Percentiles rank a stretch among this genome's conserved stretches.
phyloP scores from a whole-genome alignment of 2,329 filamentous ascomycete species.

The Parascedosporium putredinis region DNA sequence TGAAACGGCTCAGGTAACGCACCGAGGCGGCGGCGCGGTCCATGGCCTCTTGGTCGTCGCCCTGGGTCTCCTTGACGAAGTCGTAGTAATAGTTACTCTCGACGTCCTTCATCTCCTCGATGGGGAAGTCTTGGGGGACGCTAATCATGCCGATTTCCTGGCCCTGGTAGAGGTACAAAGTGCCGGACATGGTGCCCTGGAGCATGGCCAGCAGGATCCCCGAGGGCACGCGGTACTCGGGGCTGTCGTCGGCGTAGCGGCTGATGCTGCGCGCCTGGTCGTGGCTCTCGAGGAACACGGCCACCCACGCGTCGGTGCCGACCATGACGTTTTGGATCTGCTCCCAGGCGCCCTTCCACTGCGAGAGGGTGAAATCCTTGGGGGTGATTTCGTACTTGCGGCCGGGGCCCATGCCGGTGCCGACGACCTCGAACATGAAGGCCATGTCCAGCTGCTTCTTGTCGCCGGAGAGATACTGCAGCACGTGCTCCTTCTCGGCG shows the following conservation, averaged over 20 bases:
- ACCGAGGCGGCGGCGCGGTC: conserved; percentile 30
- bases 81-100: conserved; percentile 41
- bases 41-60: conserved; percentile 26
- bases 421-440: conserved; percentile 54
- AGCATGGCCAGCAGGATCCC: conserved; percentile 52
- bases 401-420: conserved; percentile 37
- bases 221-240: conserved; percentile 35
- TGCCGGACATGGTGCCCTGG: conserved; percentile 47
- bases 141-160: conserved; percentile 62
- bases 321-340: conserved; percentile 52
- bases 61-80: conserved; percentile 16
- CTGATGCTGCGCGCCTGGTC: conserved; percentile 52
- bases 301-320: conserved; percentile 51
- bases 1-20: conserved; percentile 53
- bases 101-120: conserved; percentile 60
- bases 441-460: conserved; percentile 60
- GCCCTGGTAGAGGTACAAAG: conserved; percentile 59
- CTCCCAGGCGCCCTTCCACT: conserved; percentile 39
- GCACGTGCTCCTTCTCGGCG: conserved; percentile 28
- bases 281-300: conserved; percentile 56
- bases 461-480: conserved; percentile 40
- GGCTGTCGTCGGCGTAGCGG: conserved; percentile 39
- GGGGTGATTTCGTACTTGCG: conserved; percentile 32
- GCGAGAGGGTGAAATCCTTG: conserved; percentile 33
- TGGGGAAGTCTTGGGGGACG: conserved; percentile 47